phyloP scores from a whole-genome alignment of 495 filamentous ascomycete species.

The Penicillium cosmopolitanum region DNA sequence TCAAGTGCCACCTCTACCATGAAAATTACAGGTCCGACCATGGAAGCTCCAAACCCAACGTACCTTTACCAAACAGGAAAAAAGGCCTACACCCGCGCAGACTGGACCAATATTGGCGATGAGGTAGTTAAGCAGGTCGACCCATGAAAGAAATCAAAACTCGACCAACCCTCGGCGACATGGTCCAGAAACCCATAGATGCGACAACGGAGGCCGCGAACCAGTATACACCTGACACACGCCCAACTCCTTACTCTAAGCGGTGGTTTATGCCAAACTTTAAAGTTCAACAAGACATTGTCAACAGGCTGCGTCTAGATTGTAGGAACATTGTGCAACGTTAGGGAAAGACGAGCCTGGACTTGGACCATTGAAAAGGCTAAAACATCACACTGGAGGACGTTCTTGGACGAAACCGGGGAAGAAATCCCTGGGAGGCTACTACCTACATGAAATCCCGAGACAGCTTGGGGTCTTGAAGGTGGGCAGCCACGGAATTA shows the following conservation, averaged over 20 bases:
- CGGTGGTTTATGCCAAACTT: conserved; percentile 30
- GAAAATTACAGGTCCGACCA: not conserved
- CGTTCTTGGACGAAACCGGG: conserved; percentile 23
- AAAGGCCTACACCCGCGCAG: not conserved
- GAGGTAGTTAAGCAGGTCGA: not conserved
- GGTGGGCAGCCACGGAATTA: conserved; percentile 14
- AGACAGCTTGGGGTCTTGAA: conserved; percentile 20
- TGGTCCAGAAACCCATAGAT: not conserved
- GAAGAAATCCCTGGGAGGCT: conserved; percentile 29
- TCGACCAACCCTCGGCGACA: not conserved
- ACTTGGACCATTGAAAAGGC: conserved; percentile 22
- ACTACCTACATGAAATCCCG: conserved; percentile 32
- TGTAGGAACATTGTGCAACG: conserved; percentile 19
- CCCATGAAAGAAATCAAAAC: not conserved
- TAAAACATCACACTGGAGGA: conserved; percentile 21
- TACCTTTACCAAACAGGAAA: not conserved
- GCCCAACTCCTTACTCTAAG: conserved; percentile 27
- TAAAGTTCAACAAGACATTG: conserved; percentile 22
- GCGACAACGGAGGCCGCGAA: conserved; percentile 1
- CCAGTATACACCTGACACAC: conserved; percentile 11
- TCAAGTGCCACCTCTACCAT: not conserved
- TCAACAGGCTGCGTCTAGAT: conserved; percentile 24
- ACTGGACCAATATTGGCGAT: not conserved
- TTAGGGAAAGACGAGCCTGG: conserved; percentile 21
- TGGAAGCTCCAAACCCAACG: not conserved